Evolutionary conservation across 345 rosid species (phyloP), one percentile per base, ranked within the genome.

Genomic region (Sonneratia alba): DNA sequence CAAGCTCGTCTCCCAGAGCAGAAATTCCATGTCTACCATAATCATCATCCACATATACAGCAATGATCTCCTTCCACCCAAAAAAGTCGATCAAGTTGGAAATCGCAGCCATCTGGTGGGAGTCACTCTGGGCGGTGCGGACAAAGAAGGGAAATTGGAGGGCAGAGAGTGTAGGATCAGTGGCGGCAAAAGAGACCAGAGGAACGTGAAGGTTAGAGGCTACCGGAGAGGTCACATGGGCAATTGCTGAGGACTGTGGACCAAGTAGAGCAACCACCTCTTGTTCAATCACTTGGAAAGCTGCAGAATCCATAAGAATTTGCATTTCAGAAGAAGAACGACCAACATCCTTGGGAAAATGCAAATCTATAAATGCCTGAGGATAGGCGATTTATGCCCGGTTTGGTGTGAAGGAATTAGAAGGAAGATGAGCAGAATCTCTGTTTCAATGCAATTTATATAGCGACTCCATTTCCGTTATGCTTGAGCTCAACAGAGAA

Each of bases 101-200:
- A 72, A 93, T 72, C 27, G 90, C 94, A 77, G 83, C 80, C 98
- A 93, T 91, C 82, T 91, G 98, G 72, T 82, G 78, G 66, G 80
- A 78, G 81, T 93, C 98, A 27, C 85, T 80, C 71, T 81, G 94
- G 14, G 93, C 87, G 2, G 87, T 89, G 75, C 94, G 89, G 67
- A 89, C 68, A 68, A 91, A 89, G 76, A 77, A 89, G 7, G 98
- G 94, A 75, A 85, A 91, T 24, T 93, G 97, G 56, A 81, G 85
- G 32, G 96, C 85, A 19, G 97, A 91, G n/a, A 93, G 87, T 72
- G 93, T 87, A 22, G 96, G 96, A 81, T 93, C 97, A 68, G 97
- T 91, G 72, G 98, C 94, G 48, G 90, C 94, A 77, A 79, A 91
- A 27, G 98, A 93, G 70, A 93, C 61, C 24, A 87, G 88, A 34